A percentile compares a stretch with the other conserved stretches of the same genome.
These are phyloP conservation scores for Ascochyta fabae DNA, from an alignment of 2,329 filamentous ascomycete species.

Conservation along the genomic window DNA sequence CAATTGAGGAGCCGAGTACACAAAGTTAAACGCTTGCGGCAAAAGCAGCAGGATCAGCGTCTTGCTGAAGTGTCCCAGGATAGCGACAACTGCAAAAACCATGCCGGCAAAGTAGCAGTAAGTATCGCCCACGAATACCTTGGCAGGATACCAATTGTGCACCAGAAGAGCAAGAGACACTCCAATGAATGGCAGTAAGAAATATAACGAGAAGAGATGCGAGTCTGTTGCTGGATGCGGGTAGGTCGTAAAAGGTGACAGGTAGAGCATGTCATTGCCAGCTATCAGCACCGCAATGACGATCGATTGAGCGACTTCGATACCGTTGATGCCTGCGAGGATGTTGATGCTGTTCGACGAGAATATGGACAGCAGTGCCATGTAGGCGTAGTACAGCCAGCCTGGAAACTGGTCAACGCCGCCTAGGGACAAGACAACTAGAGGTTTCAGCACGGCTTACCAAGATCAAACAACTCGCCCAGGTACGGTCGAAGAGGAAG, in stretches of 20 bases:
- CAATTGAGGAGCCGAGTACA: constrained; percentile 91
- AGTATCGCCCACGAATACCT: constrained; percentile 96
- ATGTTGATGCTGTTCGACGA: constrained; percentile 99
- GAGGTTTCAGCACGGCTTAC: constrained; percentile 28
- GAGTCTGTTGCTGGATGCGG: constrained; percentile 94
- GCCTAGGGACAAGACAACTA: background rate
- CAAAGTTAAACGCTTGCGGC: constrained; percentile 95
- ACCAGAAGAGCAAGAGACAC: constrained; percentile 84
- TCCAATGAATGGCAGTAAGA: constrained; percentile 91
- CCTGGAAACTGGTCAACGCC: constrained; percentile 41
- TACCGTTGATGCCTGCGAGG: constrained; percentile 97
- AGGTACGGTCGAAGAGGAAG: constrained; percentile 83
- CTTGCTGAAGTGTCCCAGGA: constrained; percentile 97
- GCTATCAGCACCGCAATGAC: constrained; percentile 85
- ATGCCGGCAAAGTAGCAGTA: constrained; percentile 99
- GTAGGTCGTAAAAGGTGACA: constrained; percentile 73
- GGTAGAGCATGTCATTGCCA: constrained; percentile 87
- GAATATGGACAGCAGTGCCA: constrained; percentile 96
- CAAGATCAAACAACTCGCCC: constrained; percentile 83
- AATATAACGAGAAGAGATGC: constrained; percentile 93
- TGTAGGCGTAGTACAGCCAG: constrained; percentile 86
- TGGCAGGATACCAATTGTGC: constrained; percentile 96
- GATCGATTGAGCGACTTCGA: constrained; percentile 93
- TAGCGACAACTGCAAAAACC: constrained; percentile 97
- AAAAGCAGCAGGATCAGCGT: constrained; percentile 89